Evolutionary conservation across 805 yeast species (phyloP).

Genomic region (Monosporozyma unispora): DNA sequence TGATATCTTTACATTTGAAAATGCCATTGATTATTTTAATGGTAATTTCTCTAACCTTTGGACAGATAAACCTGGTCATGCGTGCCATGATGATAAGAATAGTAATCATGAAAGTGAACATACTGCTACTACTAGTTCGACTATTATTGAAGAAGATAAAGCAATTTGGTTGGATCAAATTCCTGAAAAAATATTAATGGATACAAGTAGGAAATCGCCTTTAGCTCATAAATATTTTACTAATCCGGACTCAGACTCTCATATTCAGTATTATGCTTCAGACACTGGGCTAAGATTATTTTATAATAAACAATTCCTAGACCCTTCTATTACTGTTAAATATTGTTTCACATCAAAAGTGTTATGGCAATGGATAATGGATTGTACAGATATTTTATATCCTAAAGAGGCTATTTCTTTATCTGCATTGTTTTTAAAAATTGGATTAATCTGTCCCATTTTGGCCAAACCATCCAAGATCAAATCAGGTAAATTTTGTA

Average conservation of each 20-base stretch:
- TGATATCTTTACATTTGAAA: constrained; percentile 31
- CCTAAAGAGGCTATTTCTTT: constrained; percentile 44
- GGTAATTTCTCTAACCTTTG: neutral
- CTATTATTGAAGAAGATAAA: neutral
- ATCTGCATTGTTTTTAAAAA: constrained; percentile 40
- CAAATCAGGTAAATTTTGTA: constrained; percentile 21
- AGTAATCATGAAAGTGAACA: neutral
- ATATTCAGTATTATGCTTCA: constrained; percentile 68
- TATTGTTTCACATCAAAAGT: constrained; percentile 67
- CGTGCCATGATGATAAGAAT: neutral
- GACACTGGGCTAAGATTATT: constrained; percentile 55
- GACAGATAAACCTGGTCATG: neutral
- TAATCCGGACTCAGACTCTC: constrained; percentile 82
- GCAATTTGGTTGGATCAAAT: constrained; percentile 12
- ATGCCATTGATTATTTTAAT: constrained; percentile 7
- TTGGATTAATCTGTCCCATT: constrained; percentile 41
- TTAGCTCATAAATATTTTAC: constrained; percentile 70
- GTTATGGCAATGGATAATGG: constrained; percentile 79
- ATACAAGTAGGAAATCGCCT: constrained; percentile 41
- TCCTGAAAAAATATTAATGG: constrained; percentile 7
- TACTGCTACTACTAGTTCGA: neutral
- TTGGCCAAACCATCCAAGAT: constrained; percentile 31
- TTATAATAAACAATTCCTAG: constrained; percentile 33
- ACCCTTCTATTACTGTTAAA: constrained; percentile 24
- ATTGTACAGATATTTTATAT: constrained; percentile 67